A percentile compares a stretch with the other conserved stretches of the same genome.
Evolutionary conservation across 2,329 filamentous ascomycete genomes (phyloP).

Genomic region (Arthrobotrys musiformis): DNA sequence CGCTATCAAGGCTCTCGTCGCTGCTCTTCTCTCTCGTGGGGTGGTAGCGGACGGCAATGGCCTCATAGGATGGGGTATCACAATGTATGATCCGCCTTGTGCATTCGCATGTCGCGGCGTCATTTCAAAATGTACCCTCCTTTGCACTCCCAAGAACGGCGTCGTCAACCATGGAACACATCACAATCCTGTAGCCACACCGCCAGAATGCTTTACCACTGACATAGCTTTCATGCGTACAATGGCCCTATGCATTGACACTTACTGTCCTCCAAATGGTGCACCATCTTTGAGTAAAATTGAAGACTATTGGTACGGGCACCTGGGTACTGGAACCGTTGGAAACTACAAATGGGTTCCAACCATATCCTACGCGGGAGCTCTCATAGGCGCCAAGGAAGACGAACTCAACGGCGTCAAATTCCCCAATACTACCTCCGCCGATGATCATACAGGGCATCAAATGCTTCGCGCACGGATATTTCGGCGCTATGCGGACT

Average conservation of each 20-base stretch:
- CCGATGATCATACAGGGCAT: conserved; percentile 58
- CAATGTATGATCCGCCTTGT: conserved; percentile 62
- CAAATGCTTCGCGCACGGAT: conserved; percentile 57
- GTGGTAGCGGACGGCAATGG: conserved; percentile 56
- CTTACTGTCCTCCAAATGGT: conserved; percentile 60
- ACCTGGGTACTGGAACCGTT: conserved; percentile 60
- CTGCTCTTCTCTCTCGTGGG: not conserved
- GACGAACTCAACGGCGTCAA: conserved; percentile 18
- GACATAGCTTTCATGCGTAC: conserved; percentile 61
- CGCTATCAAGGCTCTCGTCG: not conserved
- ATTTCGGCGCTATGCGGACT: conserved; percentile 57
- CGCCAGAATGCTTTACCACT: conserved; percentile 60
- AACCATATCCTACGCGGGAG: conserved; percentile 60
- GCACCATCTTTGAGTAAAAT: conserved; percentile 54
- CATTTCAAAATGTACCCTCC: conserved; percentile 59
- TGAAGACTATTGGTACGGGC: conserved; percentile 60
- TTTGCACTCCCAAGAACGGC: conserved; percentile 60
- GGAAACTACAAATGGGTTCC: conserved; percentile 58
- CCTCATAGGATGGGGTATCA: conserved; percentile 62
- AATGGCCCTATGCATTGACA: conserved; percentile 62
- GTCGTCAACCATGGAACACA: conserved; percentile 58
- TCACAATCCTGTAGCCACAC: conserved; percentile 58
- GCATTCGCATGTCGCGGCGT: conserved; percentile 61
- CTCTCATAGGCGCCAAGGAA: conserved; percentile 29
- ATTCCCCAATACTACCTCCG: conserved; percentile 56